Conservation (phyloP, 2,329 filamentous ascomycete genomes). For the Sporothrix brasiliensis region DNA sequence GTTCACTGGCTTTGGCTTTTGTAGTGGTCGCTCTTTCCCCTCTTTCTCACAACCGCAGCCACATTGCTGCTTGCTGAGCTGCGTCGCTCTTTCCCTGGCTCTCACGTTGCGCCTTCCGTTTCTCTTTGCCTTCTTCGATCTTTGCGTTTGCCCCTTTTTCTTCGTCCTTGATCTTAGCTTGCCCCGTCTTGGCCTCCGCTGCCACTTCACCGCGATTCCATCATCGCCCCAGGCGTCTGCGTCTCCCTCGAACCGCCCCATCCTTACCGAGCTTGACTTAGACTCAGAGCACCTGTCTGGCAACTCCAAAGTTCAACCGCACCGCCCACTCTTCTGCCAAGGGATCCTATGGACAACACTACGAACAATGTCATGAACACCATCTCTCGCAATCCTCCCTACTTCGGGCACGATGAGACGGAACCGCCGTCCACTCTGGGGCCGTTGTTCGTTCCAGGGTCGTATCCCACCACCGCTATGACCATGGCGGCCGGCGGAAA, state of each 20-base stretch:
- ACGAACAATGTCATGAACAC: slow-evolving; percentile 13
- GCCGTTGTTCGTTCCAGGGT: background rate
- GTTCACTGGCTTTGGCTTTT: background rate
- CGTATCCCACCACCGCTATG: background rate
- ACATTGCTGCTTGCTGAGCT: background rate
- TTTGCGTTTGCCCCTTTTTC: background rate
- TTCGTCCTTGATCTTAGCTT: background rate
- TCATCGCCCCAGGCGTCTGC: background rate
- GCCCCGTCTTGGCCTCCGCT: slow-evolving; percentile 13
- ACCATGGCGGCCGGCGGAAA: background rate
- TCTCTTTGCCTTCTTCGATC: background rate
- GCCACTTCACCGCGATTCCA: background rate
- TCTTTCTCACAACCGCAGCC: background rate
- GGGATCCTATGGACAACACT: background rate
- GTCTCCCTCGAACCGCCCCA: background rate
- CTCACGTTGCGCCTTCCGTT: background rate
- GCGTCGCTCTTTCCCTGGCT: background rate
- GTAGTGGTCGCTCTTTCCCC: slow-evolving; percentile 2
- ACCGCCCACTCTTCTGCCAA: no score
- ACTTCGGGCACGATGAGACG: background rate
- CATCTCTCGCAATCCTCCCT: background rate
- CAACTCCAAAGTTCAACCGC: background rate
- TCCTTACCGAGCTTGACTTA: background rate
- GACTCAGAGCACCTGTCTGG: background rate
- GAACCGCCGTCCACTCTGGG: background rate